Evolutionary conservation across 2,329 filamentous ascomycete species (phyloP).

Genomic region (Orbilia ellipsospora): DNA sequence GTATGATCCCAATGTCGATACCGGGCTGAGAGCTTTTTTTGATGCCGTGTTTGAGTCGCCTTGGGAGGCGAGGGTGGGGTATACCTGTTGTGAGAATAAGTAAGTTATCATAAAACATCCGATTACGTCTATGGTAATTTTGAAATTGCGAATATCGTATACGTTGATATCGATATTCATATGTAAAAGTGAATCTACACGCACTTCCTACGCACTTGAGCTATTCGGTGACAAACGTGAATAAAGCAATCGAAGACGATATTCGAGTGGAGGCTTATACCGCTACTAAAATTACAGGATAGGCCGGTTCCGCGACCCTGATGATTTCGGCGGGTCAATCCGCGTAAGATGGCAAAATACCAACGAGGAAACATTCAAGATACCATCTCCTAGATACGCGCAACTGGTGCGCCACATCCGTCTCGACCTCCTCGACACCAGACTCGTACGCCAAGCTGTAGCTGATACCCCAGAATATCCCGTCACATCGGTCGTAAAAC

Average conservation of each 20-base stretch:
- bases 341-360: neutral
- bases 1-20: too few relatives aligned
- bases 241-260: too few relatives aligned
- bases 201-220: too few relatives aligned
- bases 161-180: too few relatives aligned
- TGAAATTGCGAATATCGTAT: too few relatives aligned
- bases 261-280: too few relatives aligned
- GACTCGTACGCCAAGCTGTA: neutral
- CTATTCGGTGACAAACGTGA: too few relatives aligned
- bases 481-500: neutral
- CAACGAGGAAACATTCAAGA: neutral
- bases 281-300: too few relatives aligned
- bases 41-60: constrained; percentile 23
- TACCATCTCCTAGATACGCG: neutral
- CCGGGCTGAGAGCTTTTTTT: neutral
- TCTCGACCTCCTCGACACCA: neutral
- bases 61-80: constrained; percentile 27
- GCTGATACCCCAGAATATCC: neutral
- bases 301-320: neutral
- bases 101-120: neutral
- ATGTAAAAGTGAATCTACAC: too few relatives aligned
- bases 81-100: constrained; percentile 22
- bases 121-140: too few relatives aligned
- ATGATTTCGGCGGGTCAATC: neutral
- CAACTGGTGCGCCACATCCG: neutral